phyloP scores from a whole-genome alignment of 306 rosid genomes.

The Quercus berberidifolia region DNA sequence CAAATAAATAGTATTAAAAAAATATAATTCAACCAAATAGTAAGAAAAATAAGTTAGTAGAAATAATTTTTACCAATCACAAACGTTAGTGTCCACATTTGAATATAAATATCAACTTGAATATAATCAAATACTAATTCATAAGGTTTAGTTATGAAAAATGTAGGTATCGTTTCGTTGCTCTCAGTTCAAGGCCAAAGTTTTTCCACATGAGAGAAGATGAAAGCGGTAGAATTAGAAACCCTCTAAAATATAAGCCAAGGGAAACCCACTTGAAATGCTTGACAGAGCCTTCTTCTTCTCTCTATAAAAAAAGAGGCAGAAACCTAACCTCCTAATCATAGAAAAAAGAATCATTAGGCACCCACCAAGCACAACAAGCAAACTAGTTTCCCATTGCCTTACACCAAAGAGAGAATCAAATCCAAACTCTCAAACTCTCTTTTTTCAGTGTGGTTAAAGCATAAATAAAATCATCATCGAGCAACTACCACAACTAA shows the following conservation, averaged over 20 bases:
- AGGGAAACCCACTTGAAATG: slow-evolving; percentile 13
- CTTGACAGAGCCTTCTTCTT: slow-evolving; percentile 40
- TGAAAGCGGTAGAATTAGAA: neutral
- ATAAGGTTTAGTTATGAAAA: neutral
- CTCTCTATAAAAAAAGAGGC: slow-evolving; percentile 30
- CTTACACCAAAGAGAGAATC: neutral
- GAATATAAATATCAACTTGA: no score
- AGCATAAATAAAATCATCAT: slow-evolving; percentile 68
- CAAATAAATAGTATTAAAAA: no score
- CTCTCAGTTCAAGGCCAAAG: slow-evolving; percentile 57
- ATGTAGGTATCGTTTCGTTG: slow-evolving; percentile 3
- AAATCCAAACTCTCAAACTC: slow-evolving; percentile 8
- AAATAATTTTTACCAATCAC: no score
- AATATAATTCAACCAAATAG: no score
- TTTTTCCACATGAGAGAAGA: slow-evolving; percentile 49
- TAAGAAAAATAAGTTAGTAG: no score
- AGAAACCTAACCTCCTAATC: slow-evolving; percentile 9
- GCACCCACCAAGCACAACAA: slow-evolving; percentile 33
- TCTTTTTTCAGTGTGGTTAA: slow-evolving; percentile 69
- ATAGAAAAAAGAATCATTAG: slow-evolving; percentile 34
- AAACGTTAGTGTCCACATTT: no score
- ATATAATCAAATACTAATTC: no score
- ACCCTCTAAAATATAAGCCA: slow-evolving; percentile 17
- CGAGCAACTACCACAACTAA: slow-evolving; percentile 29
- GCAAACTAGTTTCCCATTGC: neutral